A percentile compares a stretch with the other conserved stretches of the same genome.
Evolutionary conservation across 306 rosid genomes (phyloP).

Genomic region (Pyrus pyrifolia): DNA sequence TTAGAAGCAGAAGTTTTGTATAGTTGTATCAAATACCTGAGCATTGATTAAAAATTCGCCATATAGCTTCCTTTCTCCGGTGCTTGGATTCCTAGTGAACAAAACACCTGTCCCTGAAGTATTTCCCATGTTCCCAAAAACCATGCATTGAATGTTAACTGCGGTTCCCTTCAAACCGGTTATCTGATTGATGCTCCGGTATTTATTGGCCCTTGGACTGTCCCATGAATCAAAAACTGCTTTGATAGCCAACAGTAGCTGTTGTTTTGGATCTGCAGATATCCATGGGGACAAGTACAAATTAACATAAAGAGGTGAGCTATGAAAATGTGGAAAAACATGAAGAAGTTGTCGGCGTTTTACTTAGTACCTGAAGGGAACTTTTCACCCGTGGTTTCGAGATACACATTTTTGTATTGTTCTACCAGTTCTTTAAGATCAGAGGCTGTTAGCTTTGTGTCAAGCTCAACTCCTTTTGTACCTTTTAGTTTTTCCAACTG

Average conservation of each 20-base stretch:
- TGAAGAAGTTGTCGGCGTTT: conserved; percentile 13
- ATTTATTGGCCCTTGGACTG: conserved; percentile 87
- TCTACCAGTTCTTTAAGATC: conserved; percentile 81
- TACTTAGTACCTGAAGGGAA: conserved; percentile 80
- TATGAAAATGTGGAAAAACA: conserved; percentile 2
- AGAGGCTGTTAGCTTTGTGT: conserved; percentile 56
- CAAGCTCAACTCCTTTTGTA: conserved; percentile 51
- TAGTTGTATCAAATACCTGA: conserved; percentile 53
- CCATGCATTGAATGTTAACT: conserved; percentile 95
- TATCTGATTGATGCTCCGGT: conserved; percentile 83
- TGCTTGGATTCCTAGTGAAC: conserved; percentile 96
- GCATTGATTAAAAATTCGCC: conserved; percentile 95
- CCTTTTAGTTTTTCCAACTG: conserved; percentile 60
- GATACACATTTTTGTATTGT: conserved; percentile 73
- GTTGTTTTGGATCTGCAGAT: conserved; percentile 81
- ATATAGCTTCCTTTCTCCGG: conserved; percentile 88
- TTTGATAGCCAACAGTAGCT: conserved; percentile 64
- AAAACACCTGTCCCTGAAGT: conserved; percentile 97
- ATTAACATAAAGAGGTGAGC: background rate
- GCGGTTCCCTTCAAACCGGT: conserved; percentile 86
- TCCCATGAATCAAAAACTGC: conserved; percentile 99
- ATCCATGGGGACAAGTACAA: conserved; percentile 4
- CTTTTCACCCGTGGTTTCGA: conserved; percentile 54
- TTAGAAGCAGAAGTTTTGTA: background rate
- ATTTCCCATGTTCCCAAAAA: conserved; percentile 90